Conservation (phyloP, 805 yeast genomes). For the Cyberlindnera amylophila region DNA sequence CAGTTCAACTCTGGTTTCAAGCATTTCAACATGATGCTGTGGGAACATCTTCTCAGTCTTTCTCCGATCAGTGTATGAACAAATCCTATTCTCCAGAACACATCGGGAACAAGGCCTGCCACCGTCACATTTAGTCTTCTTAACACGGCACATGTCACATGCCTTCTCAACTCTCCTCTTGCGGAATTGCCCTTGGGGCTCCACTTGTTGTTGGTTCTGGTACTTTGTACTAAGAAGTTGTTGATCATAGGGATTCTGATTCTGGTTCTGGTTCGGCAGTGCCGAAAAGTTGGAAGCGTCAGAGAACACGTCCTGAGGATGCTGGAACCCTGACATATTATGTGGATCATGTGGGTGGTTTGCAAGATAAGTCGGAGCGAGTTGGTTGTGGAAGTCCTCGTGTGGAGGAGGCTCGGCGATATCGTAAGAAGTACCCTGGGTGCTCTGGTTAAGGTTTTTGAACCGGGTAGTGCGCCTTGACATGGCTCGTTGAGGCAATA, state of each 20-base stretch:
- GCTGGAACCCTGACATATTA: no score
- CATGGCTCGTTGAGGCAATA: neutral
- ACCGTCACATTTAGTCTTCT: constrained; percentile 64
- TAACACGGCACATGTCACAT: constrained; percentile 58
- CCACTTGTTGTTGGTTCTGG: neutral
- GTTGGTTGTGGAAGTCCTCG: no score
- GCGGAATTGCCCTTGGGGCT: neutral
- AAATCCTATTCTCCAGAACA: constrained; percentile 50
- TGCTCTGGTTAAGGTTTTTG: neutral
- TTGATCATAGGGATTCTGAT: no score
- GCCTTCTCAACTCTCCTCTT: constrained; percentile 57
- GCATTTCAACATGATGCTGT: constrained; percentile 56
- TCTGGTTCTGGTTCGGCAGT: no score
- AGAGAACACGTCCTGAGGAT: no score
- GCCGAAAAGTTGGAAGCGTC: no score
- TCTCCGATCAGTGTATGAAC: constrained; percentile 55
- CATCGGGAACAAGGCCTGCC: constrained; percentile 58
- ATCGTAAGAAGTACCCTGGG: neutral
- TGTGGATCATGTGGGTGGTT: no score
- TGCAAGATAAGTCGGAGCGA: no score
- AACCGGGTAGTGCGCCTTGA: neutral
- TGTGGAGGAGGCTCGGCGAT: no score
- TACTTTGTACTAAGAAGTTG: neutral
- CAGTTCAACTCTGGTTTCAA: constrained; percentile 54
- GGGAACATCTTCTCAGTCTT: constrained; percentile 51